Evolutionary conservation across 768 basidiomycete species (phyloP).

Genomic region (Mycena pura): DNA sequence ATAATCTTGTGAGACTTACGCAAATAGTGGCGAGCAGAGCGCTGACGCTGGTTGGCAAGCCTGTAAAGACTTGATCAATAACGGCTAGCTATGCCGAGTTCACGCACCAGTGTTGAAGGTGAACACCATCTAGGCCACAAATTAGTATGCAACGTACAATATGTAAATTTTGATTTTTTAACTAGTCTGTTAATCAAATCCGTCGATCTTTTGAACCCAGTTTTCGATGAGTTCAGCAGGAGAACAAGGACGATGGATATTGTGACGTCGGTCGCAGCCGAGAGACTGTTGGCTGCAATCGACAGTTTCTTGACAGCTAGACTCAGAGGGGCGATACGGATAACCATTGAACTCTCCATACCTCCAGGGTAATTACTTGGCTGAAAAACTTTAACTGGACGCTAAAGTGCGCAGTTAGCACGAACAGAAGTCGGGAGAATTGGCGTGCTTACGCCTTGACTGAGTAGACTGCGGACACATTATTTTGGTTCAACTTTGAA

Average conservation of each 20-base stretch:
- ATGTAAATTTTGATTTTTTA: not conserved
- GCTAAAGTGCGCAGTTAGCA: not conserved
- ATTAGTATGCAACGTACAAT: not conserved
- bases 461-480: conserved; percentile 12
- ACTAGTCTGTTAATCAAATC: conserved; percentile 25
- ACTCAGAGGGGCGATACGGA: not conserved
- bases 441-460: conserved; percentile 10
- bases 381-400: not conserved
- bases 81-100: not conserved
- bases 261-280: conserved; percentile 12
- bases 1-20: not conserved
- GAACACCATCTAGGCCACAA: conserved; percentile 21
- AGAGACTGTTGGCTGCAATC: conserved; percentile 11
- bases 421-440: not conserved
- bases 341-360: not conserved
- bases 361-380: conserved; percentile 14
- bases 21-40: conserved; percentile 18
- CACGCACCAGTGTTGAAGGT: conserved; percentile 17
- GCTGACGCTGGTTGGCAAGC: conserved; percentile 15
- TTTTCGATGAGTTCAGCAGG: conserved; percentile 16
- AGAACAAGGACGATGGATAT: conserved; percentile 13
- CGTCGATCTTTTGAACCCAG: conserved; percentile 21
- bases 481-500: not conserved
- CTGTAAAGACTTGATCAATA: not conserved
- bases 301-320: conserved; percentile 6